Conservation (phyloP, 2,329 filamentous ascomycete genomes). For the Alternaria angustiovoidea region DNA sequence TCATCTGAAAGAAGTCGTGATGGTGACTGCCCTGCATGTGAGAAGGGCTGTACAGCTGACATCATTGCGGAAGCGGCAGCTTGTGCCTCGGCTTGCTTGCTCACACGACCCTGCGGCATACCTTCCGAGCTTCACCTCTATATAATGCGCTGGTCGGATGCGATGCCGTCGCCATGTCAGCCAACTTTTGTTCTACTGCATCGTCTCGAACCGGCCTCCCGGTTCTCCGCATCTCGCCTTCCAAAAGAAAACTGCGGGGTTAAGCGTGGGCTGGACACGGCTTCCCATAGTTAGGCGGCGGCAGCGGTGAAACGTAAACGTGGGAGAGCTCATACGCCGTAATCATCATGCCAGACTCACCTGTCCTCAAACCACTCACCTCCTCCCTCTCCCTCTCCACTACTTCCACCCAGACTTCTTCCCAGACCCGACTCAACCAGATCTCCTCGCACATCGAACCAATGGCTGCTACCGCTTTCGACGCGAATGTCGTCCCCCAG, state of each 20-base stretch:
- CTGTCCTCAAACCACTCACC: conserved; percentile 11
- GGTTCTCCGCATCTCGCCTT: conserved; percentile 30
- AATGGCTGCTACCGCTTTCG: conserved; percentile 71
- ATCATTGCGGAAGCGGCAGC: conserved; percentile 24
- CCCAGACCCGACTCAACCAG: conserved; percentile 58
- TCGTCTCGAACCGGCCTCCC: conserved; percentile 13
- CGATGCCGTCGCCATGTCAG: conserved; percentile 15
- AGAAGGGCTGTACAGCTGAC: conserved; percentile 27
- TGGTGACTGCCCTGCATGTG: conserved; percentile 30
- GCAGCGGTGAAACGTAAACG: conserved; percentile 37
- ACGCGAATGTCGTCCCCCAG: conserved; percentile 79
- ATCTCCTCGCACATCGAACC: conserved; percentile 76
- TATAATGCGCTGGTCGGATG: conserved; percentile 23
- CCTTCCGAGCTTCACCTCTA: conserved; percentile 15
- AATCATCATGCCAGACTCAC: conserved; percentile 42
- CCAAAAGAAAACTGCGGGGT: conserved; percentile 33
- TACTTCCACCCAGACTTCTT: conserved; percentile 26
- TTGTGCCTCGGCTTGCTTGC: conserved; percentile 41
- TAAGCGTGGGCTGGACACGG: conserved; percentile 31
- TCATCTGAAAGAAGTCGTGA: not conserved
- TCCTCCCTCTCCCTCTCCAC: conserved; percentile 19
- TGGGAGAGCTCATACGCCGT: conserved; percentile 24
- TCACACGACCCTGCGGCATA: conserved; percentile 19
- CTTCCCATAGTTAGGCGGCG: conserved; percentile 16
- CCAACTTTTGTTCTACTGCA: conserved; percentile 16